These are phyloP conservation scores for Pseudocercospora fuligena DNA, from an alignment of 2,329 filamentous ascomycete genomes.

Conservation along the genomic window DNA sequence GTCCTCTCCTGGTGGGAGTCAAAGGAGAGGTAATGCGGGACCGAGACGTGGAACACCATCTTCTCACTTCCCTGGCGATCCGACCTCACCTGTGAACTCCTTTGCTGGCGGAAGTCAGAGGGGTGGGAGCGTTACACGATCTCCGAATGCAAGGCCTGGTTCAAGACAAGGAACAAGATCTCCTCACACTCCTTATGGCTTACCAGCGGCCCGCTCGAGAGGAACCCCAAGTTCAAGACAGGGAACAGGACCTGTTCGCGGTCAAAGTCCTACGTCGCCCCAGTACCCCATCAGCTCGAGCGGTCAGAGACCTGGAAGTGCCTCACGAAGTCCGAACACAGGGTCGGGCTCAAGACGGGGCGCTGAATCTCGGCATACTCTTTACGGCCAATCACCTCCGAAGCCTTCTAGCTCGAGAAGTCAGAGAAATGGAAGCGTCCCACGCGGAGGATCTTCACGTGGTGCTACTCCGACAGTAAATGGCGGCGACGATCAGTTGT, in stretches of 20 bases:
- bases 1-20: not conserved
- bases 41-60: not conserved
- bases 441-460: not conserved
- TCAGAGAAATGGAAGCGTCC: not conserved
- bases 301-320: not conserved
- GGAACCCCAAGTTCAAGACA: no score
- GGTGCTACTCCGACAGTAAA: not conserved
- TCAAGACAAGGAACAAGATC: not conserved
- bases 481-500: not conserved
- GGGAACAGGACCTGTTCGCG: no score
- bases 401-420: not conserved
- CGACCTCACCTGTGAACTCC: not conserved
- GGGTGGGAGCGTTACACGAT: no score
- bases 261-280: no score
- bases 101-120: not conserved
- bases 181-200: not conserved
- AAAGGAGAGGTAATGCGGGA: not conserved
- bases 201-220: not conserved
- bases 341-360: not conserved
- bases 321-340: not conserved
- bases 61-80: not conserved
- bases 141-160: not conserved
- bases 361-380: not conserved
- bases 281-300: not conserved
- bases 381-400: not conserved